Base-by-base conservation (phyloP, 192 early-diverging fungal species). In the Spizellomyces punctatus region DNA sequence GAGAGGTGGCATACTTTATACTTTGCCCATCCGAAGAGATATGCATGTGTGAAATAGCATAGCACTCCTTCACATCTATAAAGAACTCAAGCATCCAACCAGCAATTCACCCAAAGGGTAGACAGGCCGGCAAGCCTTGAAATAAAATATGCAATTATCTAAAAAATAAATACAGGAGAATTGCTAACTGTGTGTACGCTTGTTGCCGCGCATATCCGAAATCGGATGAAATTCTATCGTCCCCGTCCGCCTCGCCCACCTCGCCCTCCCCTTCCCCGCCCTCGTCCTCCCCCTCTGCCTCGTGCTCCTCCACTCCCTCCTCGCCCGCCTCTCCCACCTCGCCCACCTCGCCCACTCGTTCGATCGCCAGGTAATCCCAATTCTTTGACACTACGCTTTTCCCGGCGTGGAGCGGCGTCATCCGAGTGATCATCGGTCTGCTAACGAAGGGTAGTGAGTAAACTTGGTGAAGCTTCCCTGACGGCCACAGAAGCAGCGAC, bases 251-350 rank as follows among this genome's bases (percentile, higher is more conserved):
- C 52, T 1, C 52, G 52, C 19, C 67, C 67, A 44, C 67, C 43
- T 10, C 68, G 56, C 17, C 68, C 6, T 62, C 58, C 56, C 27
- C 69, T 1, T 60, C 58, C 69, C 19, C 69, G 22, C 6, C 69
- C 69, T 12, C 58, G 0, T 0, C 69, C 69, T 27, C 58, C 17
- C 10, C 44, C 36, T 50, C 64, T 42, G 16, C 64, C 46, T n/a
- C 64, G 62, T 68, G 27, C 41, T 27, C 63, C 63, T 19, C 71
- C 47, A 16, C 50, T 14, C 9, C 58, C 44, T 17, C 67, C 27
- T 17, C 74, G 42, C 10, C 57, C 56, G 21, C 59, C 79, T 21
- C 79, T 75, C 10, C 78, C 74, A 47, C 78, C 78, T 14, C 78
- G 46, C 10, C 74, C 74, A 47, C 78, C 54, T 46, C 75, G 27